Evolutionary conservation across 352 stramenopile genomes (phyloP), one percentile per base, ranked within the genome.

Genomic region (Pythium dissimile): DNA sequence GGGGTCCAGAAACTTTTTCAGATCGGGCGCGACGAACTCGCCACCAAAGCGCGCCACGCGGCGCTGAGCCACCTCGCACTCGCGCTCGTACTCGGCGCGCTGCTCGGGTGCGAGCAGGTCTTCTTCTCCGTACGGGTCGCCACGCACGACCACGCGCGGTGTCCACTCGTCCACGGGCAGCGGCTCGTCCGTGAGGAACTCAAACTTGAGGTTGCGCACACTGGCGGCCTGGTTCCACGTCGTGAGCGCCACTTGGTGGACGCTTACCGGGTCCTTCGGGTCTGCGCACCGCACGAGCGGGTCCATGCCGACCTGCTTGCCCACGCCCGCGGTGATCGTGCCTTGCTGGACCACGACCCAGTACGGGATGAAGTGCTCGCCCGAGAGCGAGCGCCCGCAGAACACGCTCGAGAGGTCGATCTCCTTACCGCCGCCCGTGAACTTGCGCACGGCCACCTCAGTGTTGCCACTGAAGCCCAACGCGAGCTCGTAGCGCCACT

Each of bases 1-100:
- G 5, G 84, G 78, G 54, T 94, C 82, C 13, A 94, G 31, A 52
- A 89, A 90, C 67, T 89, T 84, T 54, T 88, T 89, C 20, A 90
- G 66, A 43, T 84, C 68, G 0, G 82, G 82, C 3, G 73, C 50
- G n/a, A 71, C 58, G 48, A 88, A 90, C 20, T 58, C 61, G 20
- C 72, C 77, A n/a, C 75, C 75, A 63, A 94, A 94, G 34, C 82
- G 77, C 39, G 86, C 69, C 0, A 72, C 71, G 21, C 84, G 80
- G n/a, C 68, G 66, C 47, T 83, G 75, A 0, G 70, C 73, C 2
- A 64, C 51, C 16, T 74, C 62, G 38, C 54, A 84, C 27, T 79
- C 84, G 5, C 59, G 39, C 32, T 78, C 58, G 52, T 82, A 92
- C 44, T 72, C 64, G 35, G 71, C 55, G 2, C 66, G 67, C 66